These are phyloP conservation scores for Oleoguttula mirabilis DNA, from an alignment of 495 filamentous ascomycete genomes.

Conservation along the genomic window DNA sequence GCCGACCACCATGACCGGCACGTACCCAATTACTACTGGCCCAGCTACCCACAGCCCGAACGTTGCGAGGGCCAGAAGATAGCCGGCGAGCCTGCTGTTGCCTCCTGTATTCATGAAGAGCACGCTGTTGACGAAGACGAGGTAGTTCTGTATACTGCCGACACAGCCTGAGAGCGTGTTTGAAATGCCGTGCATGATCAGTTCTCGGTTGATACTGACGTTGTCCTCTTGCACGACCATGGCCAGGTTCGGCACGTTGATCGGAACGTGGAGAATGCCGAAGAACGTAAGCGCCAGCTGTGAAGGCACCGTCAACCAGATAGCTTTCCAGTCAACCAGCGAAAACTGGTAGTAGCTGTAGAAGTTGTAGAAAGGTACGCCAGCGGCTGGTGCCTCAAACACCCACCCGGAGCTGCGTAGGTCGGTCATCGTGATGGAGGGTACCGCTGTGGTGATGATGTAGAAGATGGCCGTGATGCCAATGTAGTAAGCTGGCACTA, in stretches of 20 bases:
- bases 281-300: conserved; percentile 98
- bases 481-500: conserved; percentile 80
- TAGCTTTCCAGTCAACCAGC: conserved; percentile 56
- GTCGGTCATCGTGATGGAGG: conserved; percentile 46
- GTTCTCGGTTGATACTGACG: conserved; percentile 77
- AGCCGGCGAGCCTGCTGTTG: conserved; percentile 68
- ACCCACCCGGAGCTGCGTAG: conserved; percentile 73
- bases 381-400: conserved; percentile 69
- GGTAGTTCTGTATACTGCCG: conserved; percentile 95
- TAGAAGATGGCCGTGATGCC: conserved; percentile 72
- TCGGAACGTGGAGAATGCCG: conserved; percentile 90
- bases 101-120: conserved; percentile 88
- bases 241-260: conserved; percentile 88
- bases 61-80: conserved; percentile 74
- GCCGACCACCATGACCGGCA: conserved; percentile 93
- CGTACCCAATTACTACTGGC: conserved; percentile 78
- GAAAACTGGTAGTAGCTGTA: conserved; percentile 65
- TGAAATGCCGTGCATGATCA: conserved; percentile 84
- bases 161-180: conserved; percentile 76
- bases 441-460: conserved; percentile 55
- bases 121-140: conserved; percentile 93
- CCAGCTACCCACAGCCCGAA: conserved; percentile 71
- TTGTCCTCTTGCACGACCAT: conserved; percentile 85
- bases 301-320: conserved; percentile 69
- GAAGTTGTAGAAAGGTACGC: conserved; percentile 91